phyloP scores from a whole-genome alignment of 805 yeast species.

The Metschnikowia aberdeeniae region DNA sequence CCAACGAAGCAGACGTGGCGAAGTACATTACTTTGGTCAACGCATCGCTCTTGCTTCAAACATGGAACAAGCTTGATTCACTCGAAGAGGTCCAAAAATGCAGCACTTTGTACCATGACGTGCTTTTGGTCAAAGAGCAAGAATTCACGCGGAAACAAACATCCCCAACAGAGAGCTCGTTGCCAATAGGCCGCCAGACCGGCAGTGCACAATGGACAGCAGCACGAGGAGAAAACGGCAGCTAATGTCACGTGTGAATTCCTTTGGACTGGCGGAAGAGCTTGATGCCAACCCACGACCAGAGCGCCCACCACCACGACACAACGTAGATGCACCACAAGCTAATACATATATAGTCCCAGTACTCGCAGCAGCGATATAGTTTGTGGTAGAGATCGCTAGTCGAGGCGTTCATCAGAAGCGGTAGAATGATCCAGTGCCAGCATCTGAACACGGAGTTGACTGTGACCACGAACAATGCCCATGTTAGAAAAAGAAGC shows the following conservation, averaged over 20 bases:
- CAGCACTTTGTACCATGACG: slow-evolving; percentile 9
- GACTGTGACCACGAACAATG: slow-evolving; percentile 29
- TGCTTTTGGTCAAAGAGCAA: slow-evolving; percentile 13
- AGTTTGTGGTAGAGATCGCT: slow-evolving; percentile 12
- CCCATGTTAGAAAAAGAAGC: slow-evolving; percentile 29
- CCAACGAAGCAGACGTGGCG: slow-evolving; percentile 8
- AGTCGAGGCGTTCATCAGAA: slow-evolving; percentile 13
- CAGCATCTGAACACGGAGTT: slow-evolving; percentile 35
- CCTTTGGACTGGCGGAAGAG: slow-evolving; percentile 77
- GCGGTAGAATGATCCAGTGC: slow-evolving; percentile 31
- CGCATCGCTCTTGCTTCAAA: slow-evolving; percentile 7
- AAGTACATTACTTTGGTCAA: slow-evolving; percentile 6
- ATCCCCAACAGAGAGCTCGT: slow-evolving; percentile 24
- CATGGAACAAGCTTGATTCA: slow-evolving; percentile 8
- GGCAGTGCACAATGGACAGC: slow-evolving; percentile 75
- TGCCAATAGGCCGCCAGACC: slow-evolving; percentile 57
- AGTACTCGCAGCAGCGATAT: slow-evolving; percentile 14
- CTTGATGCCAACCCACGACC: slow-evolving; percentile 78
- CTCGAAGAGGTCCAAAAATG: slow-evolving; percentile 6
- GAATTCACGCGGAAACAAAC: slow-evolving; percentile 6
- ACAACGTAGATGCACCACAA: slow-evolving; percentile 40
- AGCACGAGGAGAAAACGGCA: slow-evolving; percentile 61
- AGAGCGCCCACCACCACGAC: slow-evolving; percentile 61
- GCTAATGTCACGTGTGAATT: slow-evolving; percentile 22
- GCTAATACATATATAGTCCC: slow-evolving; percentile 31